Evolutionary conservation across 164 flowering plant genomes (phyloP), one percentile per base, ranked within the genome.

Genomic region (Buxus sempervirens): DNA sequence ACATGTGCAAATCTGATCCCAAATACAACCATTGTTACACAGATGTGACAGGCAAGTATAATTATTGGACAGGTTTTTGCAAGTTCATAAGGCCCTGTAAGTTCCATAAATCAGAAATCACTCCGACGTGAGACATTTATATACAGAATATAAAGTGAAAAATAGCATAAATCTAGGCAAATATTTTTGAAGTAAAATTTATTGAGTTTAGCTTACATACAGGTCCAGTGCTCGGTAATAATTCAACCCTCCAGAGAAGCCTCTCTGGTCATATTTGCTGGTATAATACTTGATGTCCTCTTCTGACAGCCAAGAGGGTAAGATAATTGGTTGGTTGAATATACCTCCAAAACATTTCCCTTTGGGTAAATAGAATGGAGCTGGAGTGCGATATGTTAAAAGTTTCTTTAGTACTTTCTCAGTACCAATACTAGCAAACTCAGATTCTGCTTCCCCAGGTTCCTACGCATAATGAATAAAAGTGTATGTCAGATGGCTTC

Each of bases 211-310:
- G 42, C 13, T 20, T 26, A 77, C 86, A 27, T 79, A 90, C 96
- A 81, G 65, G 72, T 85, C 77, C 63, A 86, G 12, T 57, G 77
- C 82, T 67, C 94, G 83, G 60, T 90, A 90, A 73, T 86, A 89
- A 76, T 89, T 89, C 67, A 90, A 69, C 57, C 86, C 90, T 36
- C 97, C 94, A 5, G 91, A 84, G 79, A 90, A 90, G 65, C 96
- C 96, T 21, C 55, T 75, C 60, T 76, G 60, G 49, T 61, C 62
- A 69, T 80, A 89, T 72, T 82, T 86, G 65, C 54, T 74, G 60
- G 83, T 88, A 75, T 79, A 91, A 42, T 83, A 91, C 36, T 75
- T 68, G 22, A 86, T 62, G 65, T 88, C 94, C 38, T 85, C 86
- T 68, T 89, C 86, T 8, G 86, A 70, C 32, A 90, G 74, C 96